phyloP scores from a whole-genome alignment of 2,329 filamentous ascomycete genomes.

The Aureobasidium sp. region DNA sequence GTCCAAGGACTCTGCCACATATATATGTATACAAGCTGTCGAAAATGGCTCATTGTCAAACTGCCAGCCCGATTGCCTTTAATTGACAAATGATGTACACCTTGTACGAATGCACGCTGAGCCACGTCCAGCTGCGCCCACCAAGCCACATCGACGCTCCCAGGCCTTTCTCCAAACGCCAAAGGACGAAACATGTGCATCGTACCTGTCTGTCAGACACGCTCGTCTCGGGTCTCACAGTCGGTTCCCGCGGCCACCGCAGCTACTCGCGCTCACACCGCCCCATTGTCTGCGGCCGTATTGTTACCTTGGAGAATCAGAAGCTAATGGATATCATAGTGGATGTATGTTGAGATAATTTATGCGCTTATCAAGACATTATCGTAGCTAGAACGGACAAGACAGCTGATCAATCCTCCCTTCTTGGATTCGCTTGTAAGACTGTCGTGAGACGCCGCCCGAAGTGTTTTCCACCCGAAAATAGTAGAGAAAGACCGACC shows the following conservation, averaged over 20 bases:
- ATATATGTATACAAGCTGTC: not conserved
- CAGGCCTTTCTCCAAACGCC: not conserved
- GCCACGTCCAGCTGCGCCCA: not conserved
- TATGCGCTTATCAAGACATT: not conserved
- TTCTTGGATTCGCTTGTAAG: not conserved
- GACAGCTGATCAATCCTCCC: not conserved
- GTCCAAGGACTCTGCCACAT: not conserved
- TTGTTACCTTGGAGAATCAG: not conserved
- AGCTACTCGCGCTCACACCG: too few species aligned
- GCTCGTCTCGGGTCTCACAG: not conserved
- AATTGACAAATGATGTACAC: not conserved
- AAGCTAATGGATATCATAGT: not conserved
- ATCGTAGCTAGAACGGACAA: slow-evolving; percentile 1
- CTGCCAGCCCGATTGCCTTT: not conserved
- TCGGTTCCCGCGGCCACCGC: not conserved
- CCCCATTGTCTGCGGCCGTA: not conserved
- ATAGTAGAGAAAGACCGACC: not conserved
- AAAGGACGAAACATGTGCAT: not conserved
- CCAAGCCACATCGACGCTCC: slow-evolving; percentile 5
- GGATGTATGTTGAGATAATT: not conserved
- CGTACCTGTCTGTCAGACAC: not conserved
- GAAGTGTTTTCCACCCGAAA: not conserved
- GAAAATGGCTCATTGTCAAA: not conserved
- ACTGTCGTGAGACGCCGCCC: slow-evolving; percentile 10
- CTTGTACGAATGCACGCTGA: not conserved